Percentiles rank a stretch among this genome's conserved stretches.
These are phyloP conservation scores for Eimeria maxima DNA, from an alignment of 169 alveolate genomes.

Conservation along the genomic window DNA sequence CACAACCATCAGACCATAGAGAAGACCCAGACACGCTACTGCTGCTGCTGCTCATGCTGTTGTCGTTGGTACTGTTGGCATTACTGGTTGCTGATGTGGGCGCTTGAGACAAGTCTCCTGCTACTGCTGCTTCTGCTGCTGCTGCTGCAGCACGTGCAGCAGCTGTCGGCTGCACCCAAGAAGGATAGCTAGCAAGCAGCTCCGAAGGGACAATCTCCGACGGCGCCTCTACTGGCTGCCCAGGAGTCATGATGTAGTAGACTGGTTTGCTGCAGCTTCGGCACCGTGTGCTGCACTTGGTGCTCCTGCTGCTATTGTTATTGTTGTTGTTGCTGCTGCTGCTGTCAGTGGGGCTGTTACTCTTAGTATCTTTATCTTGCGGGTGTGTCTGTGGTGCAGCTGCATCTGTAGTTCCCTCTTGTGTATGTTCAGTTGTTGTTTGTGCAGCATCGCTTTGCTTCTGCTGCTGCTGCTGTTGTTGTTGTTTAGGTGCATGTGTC, in stretches of 20 bases:
- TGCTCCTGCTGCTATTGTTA: conserved; percentile 4
- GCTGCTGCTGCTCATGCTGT: too few relatives aligned
- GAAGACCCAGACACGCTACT: too few relatives aligned
- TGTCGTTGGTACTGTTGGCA: too few relatives aligned
- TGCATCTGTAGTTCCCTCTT: background rate
- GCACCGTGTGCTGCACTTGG: background rate
- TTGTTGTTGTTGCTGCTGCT: background rate
- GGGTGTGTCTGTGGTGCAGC: background rate
- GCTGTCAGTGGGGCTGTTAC: background rate
- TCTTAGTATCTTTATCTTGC: background rate
- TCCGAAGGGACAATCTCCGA: background rate
- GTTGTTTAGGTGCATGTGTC: background rate
- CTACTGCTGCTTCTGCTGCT: conserved; percentile 46
- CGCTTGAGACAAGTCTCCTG: too few relatives aligned
- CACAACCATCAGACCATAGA: too few relatives aligned
- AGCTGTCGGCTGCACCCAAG: conserved; percentile 9
- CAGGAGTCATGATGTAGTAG: conserved; percentile 28
- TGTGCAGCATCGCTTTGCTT: background rate
- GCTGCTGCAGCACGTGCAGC: conserved; percentile 50
- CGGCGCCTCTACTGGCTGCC: conserved; percentile 31
- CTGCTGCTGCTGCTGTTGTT: conserved; percentile 44
- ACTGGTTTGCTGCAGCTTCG: conserved; percentile 56
- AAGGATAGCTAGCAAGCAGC: conserved; percentile 20
- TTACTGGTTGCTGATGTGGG: too few relatives aligned
- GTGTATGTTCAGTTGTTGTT: background rate